Conservation (phyloP, 805 yeast genomes). For the Suhomyces emberorum region DNA sequence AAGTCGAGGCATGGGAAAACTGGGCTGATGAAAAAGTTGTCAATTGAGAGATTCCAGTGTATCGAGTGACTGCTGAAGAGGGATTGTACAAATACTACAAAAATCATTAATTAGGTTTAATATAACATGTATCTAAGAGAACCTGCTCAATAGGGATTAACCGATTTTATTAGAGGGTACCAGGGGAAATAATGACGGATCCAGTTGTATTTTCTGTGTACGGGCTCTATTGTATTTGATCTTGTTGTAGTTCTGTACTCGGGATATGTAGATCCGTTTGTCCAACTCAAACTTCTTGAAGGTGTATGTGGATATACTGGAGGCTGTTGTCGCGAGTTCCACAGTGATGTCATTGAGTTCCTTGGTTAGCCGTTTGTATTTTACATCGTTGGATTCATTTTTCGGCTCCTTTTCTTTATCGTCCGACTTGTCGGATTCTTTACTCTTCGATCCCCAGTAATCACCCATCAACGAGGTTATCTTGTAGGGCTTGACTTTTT, state of each 20-base stretch:
- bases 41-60: constrained; percentile 42
- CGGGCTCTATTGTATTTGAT: constrained; percentile 19
- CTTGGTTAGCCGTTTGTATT: constrained; percentile 14
- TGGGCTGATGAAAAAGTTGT: constrained; percentile 80
- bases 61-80: too few species aligned
- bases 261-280: constrained; percentile 36
- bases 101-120: too few species aligned
- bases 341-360: neutral
- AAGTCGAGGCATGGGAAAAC: constrained; percentile 59
- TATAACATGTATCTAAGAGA: too few species aligned
- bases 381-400: constrained; percentile 13
- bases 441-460: constrained; percentile 7
- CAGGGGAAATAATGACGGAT: constrained; percentile 11
- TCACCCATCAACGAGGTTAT: constrained; percentile 15
- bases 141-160: too few species aligned
- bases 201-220: constrained; percentile 11
- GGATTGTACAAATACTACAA: too few species aligned
- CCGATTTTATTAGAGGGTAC: constrained; percentile 11
- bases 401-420: constrained; percentile 20
- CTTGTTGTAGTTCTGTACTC: constrained; percentile 38
- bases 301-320: constrained; percentile 22
- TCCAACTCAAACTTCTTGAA: constrained; percentile 41
- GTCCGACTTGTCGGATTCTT: constrained; percentile 14
- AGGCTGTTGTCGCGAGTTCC: neutral
- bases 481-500: constrained; percentile 29